Percentiles rank a stretch among this genome's conserved stretches.
Evolutionary conservation across 2,329 filamentous ascomycete species (phyloP).

Genomic region (Harringtonia aguacate): DNA sequence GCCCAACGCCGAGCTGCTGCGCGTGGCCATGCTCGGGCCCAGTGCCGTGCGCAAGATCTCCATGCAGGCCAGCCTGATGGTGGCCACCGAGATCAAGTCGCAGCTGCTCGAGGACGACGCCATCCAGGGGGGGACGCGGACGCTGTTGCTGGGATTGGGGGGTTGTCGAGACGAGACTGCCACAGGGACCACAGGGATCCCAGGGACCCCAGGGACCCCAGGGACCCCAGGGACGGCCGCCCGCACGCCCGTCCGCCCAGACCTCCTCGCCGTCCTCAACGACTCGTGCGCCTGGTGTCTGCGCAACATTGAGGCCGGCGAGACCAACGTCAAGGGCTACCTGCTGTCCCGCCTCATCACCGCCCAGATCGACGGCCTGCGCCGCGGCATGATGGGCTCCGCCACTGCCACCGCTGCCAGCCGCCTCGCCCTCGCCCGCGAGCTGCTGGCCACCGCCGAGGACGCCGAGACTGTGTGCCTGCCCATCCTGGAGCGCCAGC

Average conservation of each 20-base stretch:
- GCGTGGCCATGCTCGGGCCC: slow-evolving; percentile 27
- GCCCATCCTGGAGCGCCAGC: slow-evolving; percentile 14
- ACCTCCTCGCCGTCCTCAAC: slow-evolving; percentile 2
- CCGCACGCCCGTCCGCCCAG: neutral
- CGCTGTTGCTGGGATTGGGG: neutral
- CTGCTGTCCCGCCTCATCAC: slow-evolving; percentile 28
- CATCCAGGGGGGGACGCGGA: neutral
- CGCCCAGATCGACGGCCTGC: slow-evolving; percentile 30
- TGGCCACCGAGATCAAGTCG: slow-evolving; percentile 33
- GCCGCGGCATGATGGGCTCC: slow-evolving; percentile 21
- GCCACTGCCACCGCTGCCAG: slow-evolving; percentile 17
- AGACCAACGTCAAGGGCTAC: slow-evolving; percentile 45
- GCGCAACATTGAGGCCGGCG: slow-evolving; percentile 14
- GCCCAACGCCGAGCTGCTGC: slow-evolving; percentile 19
- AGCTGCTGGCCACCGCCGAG: slow-evolving; percentile 7
- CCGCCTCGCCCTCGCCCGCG: neutral
- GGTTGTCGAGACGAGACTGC: no score
- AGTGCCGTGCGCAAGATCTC: slow-evolving; percentile 30
- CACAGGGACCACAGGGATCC: no score
- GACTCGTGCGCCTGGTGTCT: slow-evolving; percentile 4
- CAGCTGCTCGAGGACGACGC: slow-evolving; percentile 25
- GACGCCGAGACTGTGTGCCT: slow-evolving; percentile 13
- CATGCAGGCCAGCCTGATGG: slow-evolving; percentile 25
- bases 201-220: no score
- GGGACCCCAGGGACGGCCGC: no score